These are phyloP conservation scores for Allium sativum DNA, from an alignment of 106 monocot species.

Conservation along the genomic window DNA sequence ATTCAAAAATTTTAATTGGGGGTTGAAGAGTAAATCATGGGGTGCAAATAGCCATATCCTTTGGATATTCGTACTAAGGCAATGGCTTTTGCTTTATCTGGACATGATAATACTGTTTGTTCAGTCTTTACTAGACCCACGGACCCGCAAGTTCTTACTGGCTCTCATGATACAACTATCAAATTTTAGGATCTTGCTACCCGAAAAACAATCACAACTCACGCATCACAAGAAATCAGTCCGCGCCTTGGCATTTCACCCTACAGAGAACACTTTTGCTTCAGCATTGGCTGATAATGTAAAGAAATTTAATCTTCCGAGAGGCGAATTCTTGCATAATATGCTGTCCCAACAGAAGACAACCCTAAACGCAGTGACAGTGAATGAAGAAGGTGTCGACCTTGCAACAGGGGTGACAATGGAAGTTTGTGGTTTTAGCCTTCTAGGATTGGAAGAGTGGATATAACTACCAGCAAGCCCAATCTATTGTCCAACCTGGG, in stretches of 20 bases:
- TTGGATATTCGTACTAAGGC: constrained; percentile 96
- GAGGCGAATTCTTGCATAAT: no score
- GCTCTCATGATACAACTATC: constrained; percentile 95
- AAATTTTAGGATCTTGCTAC: constrained; percentile 97
- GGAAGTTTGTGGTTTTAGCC: constrained; percentile 99
- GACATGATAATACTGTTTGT: constrained; percentile 93
- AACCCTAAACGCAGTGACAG: constrained; percentile 85
- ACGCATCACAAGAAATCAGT: constrained; percentile 99
- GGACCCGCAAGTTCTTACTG: constrained; percentile 96
- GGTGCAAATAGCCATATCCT: no score
- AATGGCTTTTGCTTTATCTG: constrained; percentile 92
- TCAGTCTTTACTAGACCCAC: constrained; percentile 91
- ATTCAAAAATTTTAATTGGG: no score
- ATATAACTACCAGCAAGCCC: constrained; percentile 80
- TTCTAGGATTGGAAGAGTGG: constrained; percentile 99
- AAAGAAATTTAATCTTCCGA: no score
- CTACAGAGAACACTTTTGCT: no score
- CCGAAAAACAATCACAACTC: constrained; percentile 82
- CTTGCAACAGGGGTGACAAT: constrained; percentile 93
- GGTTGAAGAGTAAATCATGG: no score
- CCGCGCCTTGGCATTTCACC: constrained; percentile 78
- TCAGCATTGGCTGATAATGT: no score
- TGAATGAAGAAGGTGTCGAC: constrained; percentile 97
- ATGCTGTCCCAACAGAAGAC: constrained; percentile 99
- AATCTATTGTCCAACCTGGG: constrained; percentile 96